phyloP scores from a whole-genome alignment of 2,329 filamentous ascomycete genomes.

The Trichothecium roseum region DNA sequence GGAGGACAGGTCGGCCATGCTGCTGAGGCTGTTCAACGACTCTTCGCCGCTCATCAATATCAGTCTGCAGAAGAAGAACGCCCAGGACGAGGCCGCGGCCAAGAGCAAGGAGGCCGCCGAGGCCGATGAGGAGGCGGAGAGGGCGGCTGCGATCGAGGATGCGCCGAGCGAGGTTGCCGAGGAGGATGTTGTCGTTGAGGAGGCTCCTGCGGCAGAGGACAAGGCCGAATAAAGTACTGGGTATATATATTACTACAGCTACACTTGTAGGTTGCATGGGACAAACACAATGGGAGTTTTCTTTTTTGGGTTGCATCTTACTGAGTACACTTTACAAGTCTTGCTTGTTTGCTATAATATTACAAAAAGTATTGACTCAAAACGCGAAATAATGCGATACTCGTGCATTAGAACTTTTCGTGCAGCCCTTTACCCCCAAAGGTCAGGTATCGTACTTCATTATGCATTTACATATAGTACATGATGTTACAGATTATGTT shows the following conservation, averaged over 20 bases:
- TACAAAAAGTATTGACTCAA: too few species aligned
- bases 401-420: too few species aligned
- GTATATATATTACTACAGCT: constrained; percentile 9
- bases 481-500: too few species aligned
- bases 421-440: too few species aligned
- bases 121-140: constrained; percentile 12
- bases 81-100: constrained; percentile 19
- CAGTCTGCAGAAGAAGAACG: constrained; percentile 38
- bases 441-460: too few species aligned
- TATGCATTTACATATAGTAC: too few species aligned
- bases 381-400: too few species aligned
- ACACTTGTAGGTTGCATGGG: too few species aligned
- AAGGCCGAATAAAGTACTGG: constrained; percentile 5
- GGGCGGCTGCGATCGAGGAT: constrained; percentile 7
- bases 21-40: constrained; percentile 85
- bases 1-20: constrained; percentile 87
- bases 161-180: constrained; percentile 9
- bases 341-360: too few species aligned
- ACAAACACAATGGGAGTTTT: too few species aligned
- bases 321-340: too few species aligned
- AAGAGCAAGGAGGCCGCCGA: constrained; percentile 22
- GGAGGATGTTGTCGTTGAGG: constrained; percentile 22
- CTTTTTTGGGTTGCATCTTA: too few species aligned
- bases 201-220: constrained; percentile 24
- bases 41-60: constrained; percentile 72